Conservation (phyloP, 495 filamentous ascomycete genomes). For the Cryomyces minteri region DNA sequence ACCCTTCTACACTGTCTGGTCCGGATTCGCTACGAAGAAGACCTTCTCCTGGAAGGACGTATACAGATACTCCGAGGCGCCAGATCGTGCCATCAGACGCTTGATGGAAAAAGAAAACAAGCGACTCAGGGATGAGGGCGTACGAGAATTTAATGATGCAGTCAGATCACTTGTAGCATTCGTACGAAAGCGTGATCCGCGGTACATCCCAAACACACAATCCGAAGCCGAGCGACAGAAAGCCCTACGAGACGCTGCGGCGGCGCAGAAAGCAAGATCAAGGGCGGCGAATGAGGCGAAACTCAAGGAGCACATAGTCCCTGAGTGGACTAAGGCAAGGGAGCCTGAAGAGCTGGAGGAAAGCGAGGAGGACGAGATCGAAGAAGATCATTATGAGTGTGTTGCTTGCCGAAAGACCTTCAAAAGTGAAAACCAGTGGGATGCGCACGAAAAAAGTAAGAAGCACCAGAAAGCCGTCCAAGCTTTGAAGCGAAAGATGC, state of each 20-base stretch:
- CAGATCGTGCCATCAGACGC: slow-evolving; percentile 65
- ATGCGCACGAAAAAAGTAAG: slow-evolving; percentile 91
- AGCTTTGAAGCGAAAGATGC: slow-evolving; percentile 67
- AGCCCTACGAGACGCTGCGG: slow-evolving; percentile 54
- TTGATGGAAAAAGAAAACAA: slow-evolving; percentile 94
- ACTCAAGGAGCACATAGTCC: slow-evolving; percentile 42
- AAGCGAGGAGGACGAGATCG: slow-evolving; percentile 31
- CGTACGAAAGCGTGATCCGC: slow-evolving; percentile 81
- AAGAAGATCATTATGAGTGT: slow-evolving; percentile 57
- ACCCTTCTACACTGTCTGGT: slow-evolving; percentile 71
- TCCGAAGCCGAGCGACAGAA: slow-evolving; percentile 68
- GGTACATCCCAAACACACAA: slow-evolving; percentile 50
- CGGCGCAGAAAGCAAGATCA: slow-evolving; percentile 69
- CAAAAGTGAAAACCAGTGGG: slow-evolving; percentile 81
- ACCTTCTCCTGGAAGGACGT: slow-evolving; percentile 76
- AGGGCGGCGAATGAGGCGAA: slow-evolving; percentile 66
- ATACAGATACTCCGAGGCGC: slow-evolving; percentile 66
- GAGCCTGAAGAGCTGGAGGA: slow-evolving; percentile 34
- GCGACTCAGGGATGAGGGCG: slow-evolving; percentile 59
- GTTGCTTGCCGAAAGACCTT: slow-evolving; percentile 84
- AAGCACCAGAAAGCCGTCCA: slow-evolving; percentile 80
- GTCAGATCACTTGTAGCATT: slow-evolving; percentile 78
- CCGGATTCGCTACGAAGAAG: slow-evolving; percentile 65
- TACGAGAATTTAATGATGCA: slow-evolving; percentile 81
- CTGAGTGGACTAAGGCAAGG: slow-evolving; percentile 57